Base-by-base conservation (phyloP, 768 basidiomycete genomes). In the Rickenella mellea region DNA sequence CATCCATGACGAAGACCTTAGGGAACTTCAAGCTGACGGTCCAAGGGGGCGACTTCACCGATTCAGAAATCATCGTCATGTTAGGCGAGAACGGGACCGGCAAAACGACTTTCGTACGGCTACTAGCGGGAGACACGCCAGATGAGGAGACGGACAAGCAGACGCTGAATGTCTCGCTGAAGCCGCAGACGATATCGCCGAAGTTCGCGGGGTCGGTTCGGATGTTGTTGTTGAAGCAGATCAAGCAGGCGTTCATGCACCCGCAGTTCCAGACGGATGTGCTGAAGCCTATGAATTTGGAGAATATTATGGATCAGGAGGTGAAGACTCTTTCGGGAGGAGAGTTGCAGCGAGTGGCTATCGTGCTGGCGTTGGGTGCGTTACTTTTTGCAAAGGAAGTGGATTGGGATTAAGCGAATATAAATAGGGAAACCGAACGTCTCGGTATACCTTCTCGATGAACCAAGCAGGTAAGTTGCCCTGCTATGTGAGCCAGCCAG, bases 231-330 rank as follows among this genome's bases (percentile, higher is more conserved):
- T 57, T 99, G 39, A 97, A 96, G 69, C 80, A 84, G 63, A 96
- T 98, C 68, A 93, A 94, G 66, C 71, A 76, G 17, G 79, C 91
- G 24, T 97, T 96, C 66, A 94, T 98, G 92, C 92, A 96, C 61
- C 85, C 93, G n/a, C 96, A 98, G 63, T 99, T 99, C 83, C 88
- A 94, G 62, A 87, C 86, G 30, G 96, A 98, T 57, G 96, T 98
- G 33, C 65, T 98, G 48, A 98, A 98, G 67, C 94, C 94, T 20
- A 97, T 99, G 94, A 88, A 67, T 58, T 61, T 99, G 54, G 96
- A 99, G 30, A 75, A 78, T 43, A 83, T 99, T 48, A 81, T 99
- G 69, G 96, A 99, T 60, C 93, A 99, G 65, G 91, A 97, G 27
- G 96, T 99, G 17, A 91, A 91, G 70, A 98, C 94, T 19, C 66